Base-by-base conservation (phyloP, 495 filamentous ascomycete genomes). In the Aspergillus homomorphus region DNA sequence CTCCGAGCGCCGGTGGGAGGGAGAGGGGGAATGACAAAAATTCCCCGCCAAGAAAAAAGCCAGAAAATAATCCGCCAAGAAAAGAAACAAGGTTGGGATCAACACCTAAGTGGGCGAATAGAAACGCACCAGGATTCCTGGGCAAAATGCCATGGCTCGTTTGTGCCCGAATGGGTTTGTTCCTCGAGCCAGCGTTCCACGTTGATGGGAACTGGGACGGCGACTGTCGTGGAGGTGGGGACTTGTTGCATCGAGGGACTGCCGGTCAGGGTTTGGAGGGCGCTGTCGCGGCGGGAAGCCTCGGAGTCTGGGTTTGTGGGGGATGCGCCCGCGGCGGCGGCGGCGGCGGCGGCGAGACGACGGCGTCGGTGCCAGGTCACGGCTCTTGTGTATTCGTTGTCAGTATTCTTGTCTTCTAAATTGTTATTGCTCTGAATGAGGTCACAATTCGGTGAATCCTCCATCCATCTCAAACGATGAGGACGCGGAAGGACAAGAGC, bases 91-190 rank as follows among this genome's bases (percentile, higher is more conserved):
- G 20, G 51, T 16, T 44, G n/a, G n/a, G n/a, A n/a, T n/a, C n/a
- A n/a, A n/a, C n/a, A n/a, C n/a, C n/a, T n/a, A n/a, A n/a, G n/a
- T n/a, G n/a, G n/a, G n/a, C n/a, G n/a, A n/a, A n/a, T n/a, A 41
- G 30, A 53, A 52, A 53, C 71, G 48, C 68, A 75, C 73, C 73
- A 75, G 51, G 53, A 65, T 48, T 73, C 69, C 54, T 66, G 66
- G 26, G 62, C 53, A 20, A 67, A 68, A 43, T 61, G 62, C 46
- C 53, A 26, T 20, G 33, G 4, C 10, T 68, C 61, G 18, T 56
- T 28, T 50, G 62, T 45, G 23, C 60, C 45, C 18, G 60, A 52
- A 1, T 52, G 38, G 30, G 63, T 64, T 18, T 72, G 69, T 30
- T 69, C 63, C 49, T 69, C 67, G 21, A 73, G 54, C 70, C 70